A percentile compares a stretch with the other conserved stretches of the same genome.
These are phyloP conservation scores for Ajuga reptans DNA, from an alignment of 305 asterid genomes.

Conservation along the genomic window DNA sequence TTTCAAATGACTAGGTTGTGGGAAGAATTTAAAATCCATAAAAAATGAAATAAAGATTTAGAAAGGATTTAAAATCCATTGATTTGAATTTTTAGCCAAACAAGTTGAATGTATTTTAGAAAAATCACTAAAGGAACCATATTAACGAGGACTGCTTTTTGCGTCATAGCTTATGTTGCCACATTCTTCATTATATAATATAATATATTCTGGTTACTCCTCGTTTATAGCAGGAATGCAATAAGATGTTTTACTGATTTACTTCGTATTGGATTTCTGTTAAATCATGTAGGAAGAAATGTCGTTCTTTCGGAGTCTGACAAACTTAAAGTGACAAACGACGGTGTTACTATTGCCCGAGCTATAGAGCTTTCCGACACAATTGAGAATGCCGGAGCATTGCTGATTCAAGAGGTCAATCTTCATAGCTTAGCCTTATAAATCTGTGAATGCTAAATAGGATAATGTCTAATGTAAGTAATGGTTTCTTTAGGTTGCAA, in stretches of 20 bases:
- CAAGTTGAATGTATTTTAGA: neutral
- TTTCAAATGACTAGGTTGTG: too few species aligned
- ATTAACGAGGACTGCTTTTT: neutral
- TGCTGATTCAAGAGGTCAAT: constrained; percentile 72
- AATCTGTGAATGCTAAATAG: neutral
- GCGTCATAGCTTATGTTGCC: constrained; percentile 5
- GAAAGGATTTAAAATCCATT: too few species aligned
- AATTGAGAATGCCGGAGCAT: constrained; percentile 76
- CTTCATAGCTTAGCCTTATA: neutral
- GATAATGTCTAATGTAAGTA: constrained; percentile 1
- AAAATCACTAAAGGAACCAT: neutral
- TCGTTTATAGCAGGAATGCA: neutral
- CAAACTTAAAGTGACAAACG: constrained; percentile 63
- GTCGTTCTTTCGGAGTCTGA: constrained; percentile 66
- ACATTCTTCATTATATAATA: neutral
- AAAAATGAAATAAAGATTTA: too few species aligned
- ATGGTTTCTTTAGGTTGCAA: constrained; percentile 55
- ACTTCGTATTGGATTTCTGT: constrained; percentile 10
- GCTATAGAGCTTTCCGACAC: constrained; percentile 83
- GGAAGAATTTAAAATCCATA: too few species aligned
- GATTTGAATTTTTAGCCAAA: too few species aligned
- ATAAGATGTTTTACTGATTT: neutral
- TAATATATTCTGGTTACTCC: neutral
- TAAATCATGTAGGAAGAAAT: constrained; percentile 55
- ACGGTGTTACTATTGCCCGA: constrained; percentile 80